Conservation (phyloP, 495 filamentous ascomycete genomes). For the Podospora australis region DNA sequence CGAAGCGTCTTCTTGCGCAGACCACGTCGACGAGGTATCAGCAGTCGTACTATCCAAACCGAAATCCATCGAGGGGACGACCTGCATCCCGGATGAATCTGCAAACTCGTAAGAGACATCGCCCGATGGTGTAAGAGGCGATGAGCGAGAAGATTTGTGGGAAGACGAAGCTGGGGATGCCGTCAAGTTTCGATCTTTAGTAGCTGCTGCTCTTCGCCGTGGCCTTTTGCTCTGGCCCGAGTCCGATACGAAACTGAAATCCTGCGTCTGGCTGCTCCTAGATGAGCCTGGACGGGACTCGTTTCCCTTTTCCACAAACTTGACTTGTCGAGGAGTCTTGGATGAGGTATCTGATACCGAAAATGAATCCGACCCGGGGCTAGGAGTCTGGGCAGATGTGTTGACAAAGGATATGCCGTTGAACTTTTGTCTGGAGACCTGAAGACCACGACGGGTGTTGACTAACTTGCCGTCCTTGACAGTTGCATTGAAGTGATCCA, state of each 20-base stretch:
- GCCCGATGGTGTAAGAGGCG: background rate
- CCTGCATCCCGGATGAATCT: too few relatives aligned
- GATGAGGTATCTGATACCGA: background rate
- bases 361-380: background rate
- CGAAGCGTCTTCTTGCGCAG: background rate
- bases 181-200: constrained; percentile 1
- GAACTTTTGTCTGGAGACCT: constrained; percentile 26
- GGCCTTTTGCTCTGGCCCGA: constrained; percentile 6
- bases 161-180: background rate
- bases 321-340: constrained; percentile 11
- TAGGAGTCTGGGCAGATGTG: constrained; percentile 13
- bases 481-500: constrained; percentile 30
- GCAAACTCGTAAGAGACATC: too few relatives aligned
- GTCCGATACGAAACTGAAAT: background rate
- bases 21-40: background rate
- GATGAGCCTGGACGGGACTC: background rate
- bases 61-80: too few relatives aligned
- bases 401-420: constrained; percentile 29
- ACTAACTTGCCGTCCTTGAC: constrained; percentile 24
- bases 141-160: background rate
- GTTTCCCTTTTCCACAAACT: constrained; percentile 14
- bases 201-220: constrained; percentile 5
- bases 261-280: background rate
- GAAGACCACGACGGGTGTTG: constrained; percentile 24
- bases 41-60: too few relatives aligned